phyloP scores from a whole-genome alignment of 176 grass and related monocot species.

The Hsuehochloa calcarea region DNA sequence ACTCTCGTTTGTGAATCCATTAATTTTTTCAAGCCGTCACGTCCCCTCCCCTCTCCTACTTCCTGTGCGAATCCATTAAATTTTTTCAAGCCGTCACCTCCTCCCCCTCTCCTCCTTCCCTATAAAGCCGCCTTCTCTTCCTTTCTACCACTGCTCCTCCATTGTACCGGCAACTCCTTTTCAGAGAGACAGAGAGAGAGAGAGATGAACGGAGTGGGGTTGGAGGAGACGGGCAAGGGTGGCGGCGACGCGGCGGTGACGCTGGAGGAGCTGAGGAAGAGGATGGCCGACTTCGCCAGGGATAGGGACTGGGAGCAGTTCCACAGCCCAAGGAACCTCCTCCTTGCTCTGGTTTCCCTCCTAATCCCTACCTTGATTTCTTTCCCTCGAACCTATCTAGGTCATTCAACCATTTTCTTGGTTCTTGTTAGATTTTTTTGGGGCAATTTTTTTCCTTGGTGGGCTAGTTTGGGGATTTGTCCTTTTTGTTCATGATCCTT shows the following conservation, averaged over 20 bases:
- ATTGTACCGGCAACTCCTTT: background rate
- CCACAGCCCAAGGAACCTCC: slow-evolving; percentile 78
- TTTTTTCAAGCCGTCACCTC: no score
- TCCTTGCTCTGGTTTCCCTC: slow-evolving; percentile 55
- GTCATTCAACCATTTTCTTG: background rate
- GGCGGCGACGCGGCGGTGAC: slow-evolving; percentile 31
- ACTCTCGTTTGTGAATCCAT: no score
- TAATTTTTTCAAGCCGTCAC: no score
- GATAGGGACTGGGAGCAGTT: slow-evolving; percentile 78
- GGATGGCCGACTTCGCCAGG: slow-evolving; percentile 68
- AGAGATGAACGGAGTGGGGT: slow-evolving; percentile 11
- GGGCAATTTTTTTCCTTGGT: background rate
- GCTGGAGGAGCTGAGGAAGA: slow-evolving; percentile 60
- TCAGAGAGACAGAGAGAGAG: background rate
- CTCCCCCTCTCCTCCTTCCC: no score
- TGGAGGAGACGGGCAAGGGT: slow-evolving; percentile 8
- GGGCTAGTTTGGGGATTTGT: background rate
- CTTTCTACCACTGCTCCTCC: no score
- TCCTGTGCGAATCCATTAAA: no score
- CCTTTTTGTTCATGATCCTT: background rate
- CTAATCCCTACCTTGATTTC: background rate
- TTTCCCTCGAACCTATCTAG: background rate
- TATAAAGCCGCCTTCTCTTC: background rate
- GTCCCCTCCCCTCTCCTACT: no score
- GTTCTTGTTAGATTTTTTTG: background rate